Evolutionary conservation across 2,329 filamentous ascomycete species (phyloP), one percentile per base, ranked within the genome.

Genomic region (Talaromyces sp.): DNA sequence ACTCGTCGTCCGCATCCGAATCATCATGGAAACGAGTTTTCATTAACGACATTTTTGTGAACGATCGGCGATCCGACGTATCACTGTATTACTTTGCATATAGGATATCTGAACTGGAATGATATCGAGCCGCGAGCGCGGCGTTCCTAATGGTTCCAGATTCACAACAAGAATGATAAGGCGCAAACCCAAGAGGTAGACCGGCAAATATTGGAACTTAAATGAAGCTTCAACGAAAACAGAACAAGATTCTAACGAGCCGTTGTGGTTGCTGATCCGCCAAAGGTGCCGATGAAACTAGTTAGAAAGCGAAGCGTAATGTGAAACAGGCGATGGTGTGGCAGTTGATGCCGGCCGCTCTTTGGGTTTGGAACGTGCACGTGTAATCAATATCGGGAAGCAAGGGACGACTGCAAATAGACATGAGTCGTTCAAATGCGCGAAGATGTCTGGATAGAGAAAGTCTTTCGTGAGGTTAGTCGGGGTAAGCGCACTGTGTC

Each of bases 1-100:
- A 88, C 76, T 89, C 87, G 76, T 88, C 87, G 74, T 88, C 87
- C 67, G 86, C 86, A 71, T 88, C 85, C 59, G 84, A 88, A 70
- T 88, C 86, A 68, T 85, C 85, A 73, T 87, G 84, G 72, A 88
- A 87, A 64, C 82, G 76, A 41, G 77, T 76, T 79, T 78, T 65
- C 16, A 65, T 41, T 37, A 62, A n/a, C 43, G 60, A 58, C 64
- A 65, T 65, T 16, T 31, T 50, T 59, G 60, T 37, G 24, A n/a
- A 19, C 19, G 7, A 19, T 33, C 27, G 24, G 13, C 24, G 33
- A 50, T 50, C 43, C 58, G 43, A 2, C 3, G 45, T 50, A 57
- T 54, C 24, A 24, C 24, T 37, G 45, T 50, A 57, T 54, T n/a
- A n/a, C n/a, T 37, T 43, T 41, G 31, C 52, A 37, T 43, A 13